Conservation (phyloP, 176 grass and related monocot species). For the Poa annua region DNA sequence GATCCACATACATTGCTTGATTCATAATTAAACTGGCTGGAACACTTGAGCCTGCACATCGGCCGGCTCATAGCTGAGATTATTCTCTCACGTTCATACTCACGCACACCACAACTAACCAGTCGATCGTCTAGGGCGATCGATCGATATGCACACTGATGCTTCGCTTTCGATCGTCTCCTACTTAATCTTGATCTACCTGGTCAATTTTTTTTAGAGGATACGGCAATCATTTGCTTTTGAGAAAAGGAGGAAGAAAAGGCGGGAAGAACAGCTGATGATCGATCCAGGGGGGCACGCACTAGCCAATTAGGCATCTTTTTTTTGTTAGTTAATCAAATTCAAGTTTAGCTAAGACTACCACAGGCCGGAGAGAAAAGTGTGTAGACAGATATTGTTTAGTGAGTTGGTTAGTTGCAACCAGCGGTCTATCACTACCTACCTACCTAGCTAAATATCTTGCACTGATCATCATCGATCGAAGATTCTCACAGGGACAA, state of each 20-base stretch:
- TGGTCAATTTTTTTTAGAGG: background rate
- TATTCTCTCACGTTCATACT: background rate
- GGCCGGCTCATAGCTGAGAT: background rate
- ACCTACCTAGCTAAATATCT: background rate
- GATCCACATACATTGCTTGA: background rate
- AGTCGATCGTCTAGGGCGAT: background rate
- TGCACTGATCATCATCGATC: background rate
- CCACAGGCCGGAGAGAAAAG: background rate
- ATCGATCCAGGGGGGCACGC: background rate
- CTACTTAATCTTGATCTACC: background rate
- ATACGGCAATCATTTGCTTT: constrained; percentile 17
- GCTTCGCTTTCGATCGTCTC: background rate
- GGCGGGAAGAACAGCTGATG: background rate
- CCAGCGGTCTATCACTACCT: background rate
- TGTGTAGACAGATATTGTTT: background rate
- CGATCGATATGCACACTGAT: background rate
- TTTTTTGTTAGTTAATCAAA: background rate
- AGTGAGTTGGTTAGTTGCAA: background rate
- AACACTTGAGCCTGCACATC: too few relatives aligned
- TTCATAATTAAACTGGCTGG: background rate
- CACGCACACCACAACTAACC: background rate
- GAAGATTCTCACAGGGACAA: background rate
- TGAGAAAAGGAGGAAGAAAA: background rate
- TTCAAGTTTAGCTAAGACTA: background rate
- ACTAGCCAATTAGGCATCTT: background rate